Percentiles rank a stretch among this genome's conserved stretches.
These are phyloP conservation scores for Chaetothyriales sp. DNA, from an alignment of 2,329 filamentous ascomycete genomes.

Conservation along the genomic window DNA sequence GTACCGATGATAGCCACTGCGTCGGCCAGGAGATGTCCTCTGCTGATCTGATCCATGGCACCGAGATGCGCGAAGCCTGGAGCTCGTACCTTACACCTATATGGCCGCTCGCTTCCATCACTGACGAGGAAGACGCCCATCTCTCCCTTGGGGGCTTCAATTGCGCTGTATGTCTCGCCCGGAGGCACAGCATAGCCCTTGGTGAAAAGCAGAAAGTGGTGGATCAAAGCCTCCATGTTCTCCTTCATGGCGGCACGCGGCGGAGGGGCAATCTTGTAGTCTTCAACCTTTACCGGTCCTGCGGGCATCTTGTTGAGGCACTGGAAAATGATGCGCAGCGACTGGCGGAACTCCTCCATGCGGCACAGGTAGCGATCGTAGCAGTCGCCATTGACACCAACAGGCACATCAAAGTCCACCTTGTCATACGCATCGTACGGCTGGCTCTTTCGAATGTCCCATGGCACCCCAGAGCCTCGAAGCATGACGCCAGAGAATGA, in stretches of 20 bases:
- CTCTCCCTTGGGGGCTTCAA: conserved; percentile 99
- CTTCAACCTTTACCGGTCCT: conserved; percentile 85
- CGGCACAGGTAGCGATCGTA: conserved; percentile 98
- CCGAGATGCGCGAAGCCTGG: conserved; percentile 90
- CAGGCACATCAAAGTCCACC: conserved; percentile 95
- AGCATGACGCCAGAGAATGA: conserved; percentile 97
- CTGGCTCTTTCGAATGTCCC: conserved; percentile 90
- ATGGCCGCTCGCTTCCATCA: conserved; percentile 89
- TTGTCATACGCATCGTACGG: conserved; percentile 96
- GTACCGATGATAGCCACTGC: conserved; percentile 81
- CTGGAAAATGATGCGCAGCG: conserved; percentile 93
- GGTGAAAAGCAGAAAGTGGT: conserved; percentile 97
- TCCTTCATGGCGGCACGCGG: conserved; percentile 99
- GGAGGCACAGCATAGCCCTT: conserved; percentile 96
- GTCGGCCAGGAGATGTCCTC: conserved; percentile 87
- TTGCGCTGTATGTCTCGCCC: conserved; percentile 93
- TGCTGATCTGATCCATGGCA: conserved; percentile 84
- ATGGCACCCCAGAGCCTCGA: conserved; percentile 86
- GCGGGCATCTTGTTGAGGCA: conserved; percentile 98
- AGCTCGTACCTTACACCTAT: conserved; percentile 92
- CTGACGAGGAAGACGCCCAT: conserved; percentile 97
- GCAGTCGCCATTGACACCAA: conserved; percentile 93
- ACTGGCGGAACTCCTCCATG: conserved; percentile 99
- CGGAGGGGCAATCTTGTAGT: conserved; percentile 95
- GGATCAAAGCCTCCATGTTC: conserved; percentile 99